phyloP scores from a whole-genome alignment of 345 rosid genomes.

The Pistacia atlantica region DNA sequence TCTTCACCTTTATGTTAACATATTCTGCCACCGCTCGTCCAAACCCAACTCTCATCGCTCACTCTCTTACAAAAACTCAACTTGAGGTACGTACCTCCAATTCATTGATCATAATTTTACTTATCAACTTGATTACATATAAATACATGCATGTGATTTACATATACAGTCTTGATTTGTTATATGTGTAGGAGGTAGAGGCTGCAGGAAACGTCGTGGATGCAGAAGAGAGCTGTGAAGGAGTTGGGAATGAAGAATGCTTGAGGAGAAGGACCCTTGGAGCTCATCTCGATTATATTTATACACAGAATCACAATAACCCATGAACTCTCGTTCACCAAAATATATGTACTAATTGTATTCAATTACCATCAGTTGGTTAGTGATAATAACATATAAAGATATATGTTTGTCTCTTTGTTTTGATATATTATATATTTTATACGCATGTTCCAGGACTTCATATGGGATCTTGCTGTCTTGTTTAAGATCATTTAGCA shows the following conservation, averaged over 20 bases:
- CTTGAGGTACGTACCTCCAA: background rate
- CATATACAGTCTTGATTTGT: background rate
- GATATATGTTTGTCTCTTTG: no score
- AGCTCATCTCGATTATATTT: conserved; percentile 54
- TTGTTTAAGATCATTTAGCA: no score
- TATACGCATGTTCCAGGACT: background rate
- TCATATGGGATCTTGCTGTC: background rate
- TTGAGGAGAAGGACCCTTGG: conserved; percentile 44
- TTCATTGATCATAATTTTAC: no score
- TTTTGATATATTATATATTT: background rate
- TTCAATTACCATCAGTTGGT: background rate
- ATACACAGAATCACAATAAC: conserved; percentile 44
- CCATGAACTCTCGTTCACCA: conserved; percentile 16
- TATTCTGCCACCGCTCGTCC: conserved; percentile 25
- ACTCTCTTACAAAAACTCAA: conserved; percentile 3
- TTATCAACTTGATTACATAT: no score
- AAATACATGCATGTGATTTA: no score
- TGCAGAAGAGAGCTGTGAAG: conserved; percentile 23
- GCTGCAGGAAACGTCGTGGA: conserved; percentile 5
- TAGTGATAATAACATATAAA: background rate
- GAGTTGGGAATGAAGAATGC: conserved; percentile 26
- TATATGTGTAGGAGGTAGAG: conserved; percentile 15
- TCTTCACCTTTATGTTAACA: conserved; percentile 23
- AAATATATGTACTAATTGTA: background rate
- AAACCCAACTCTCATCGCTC: background rate